Base-by-base conservation (phyloP, 1,139 yeast genomes). In the Debaryomycetaceae sp. region DNA sequence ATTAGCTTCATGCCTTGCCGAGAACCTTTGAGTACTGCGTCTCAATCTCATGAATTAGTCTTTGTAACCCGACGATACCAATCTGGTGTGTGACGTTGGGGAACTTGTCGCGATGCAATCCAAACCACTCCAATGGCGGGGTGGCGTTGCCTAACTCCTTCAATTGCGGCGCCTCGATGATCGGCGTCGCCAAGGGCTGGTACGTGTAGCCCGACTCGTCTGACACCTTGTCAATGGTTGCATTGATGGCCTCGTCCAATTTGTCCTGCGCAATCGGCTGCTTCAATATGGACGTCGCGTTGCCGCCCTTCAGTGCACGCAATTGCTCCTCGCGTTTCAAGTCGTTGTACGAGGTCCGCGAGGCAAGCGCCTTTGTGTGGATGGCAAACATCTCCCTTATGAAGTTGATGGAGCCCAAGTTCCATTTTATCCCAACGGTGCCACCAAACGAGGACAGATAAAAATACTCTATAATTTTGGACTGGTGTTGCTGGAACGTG, bases 121-220 rank as follows among this genome's bases (percentile, higher is more conserved):
- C 98, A 60, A 91, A 83, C 98, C 98, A 91, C 53, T 91, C 97
- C 39, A 91, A 61, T 2, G 98, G 97, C 1, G 98, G 98, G 0
- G 98, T 91, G 1, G 96, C 97, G 56, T 83, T 91, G 18, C 97
- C 97, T 48, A 91, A 66, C 49, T 91, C 97, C 46, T 79, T 78
- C 44, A 91, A 64, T 45, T 82, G 93, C 1, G 97, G 97, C 16
- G 91, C 85, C 39, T 84, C 94, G 28, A 91, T 86, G 7, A 75
- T 65, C 1, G 96, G 95, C 7, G 83, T 83, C 23, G 72, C 77
- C 17, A 83, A 48, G 0, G 97, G 75, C 12, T 70, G 49, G 45
- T 91, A 91, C 0, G 42, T 52, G 45, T 70, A 83, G 39, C 74
- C 75, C 5, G 78, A 65, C 23, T 71, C 75, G 21, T 65, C 58